A percentile compares a stretch with the other conserved stretches of the same genome.
phyloP scores from a whole-genome alignment of 2,329 filamentous ascomycete species.

The Diplocarpon rosae region DNA sequence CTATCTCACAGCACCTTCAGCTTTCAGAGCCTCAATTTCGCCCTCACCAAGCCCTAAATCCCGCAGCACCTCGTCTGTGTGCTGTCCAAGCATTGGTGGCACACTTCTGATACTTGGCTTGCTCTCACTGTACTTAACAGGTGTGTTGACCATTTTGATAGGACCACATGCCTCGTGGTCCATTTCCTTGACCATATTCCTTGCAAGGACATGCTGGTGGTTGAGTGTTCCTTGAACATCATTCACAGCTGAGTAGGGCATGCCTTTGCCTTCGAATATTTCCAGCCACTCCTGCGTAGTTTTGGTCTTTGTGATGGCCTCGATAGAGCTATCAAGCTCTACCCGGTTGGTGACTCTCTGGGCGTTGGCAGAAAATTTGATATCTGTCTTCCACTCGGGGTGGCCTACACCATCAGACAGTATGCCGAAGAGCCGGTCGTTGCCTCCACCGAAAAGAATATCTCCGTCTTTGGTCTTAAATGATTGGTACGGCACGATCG shows the following conservation, averaged over 20 bases:
- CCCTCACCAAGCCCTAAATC: slow-evolving; percentile 47
- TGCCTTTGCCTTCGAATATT: slow-evolving; percentile 76
- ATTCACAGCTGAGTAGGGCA: slow-evolving; percentile 93
- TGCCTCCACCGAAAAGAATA: slow-evolving; percentile 61
- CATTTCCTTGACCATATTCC: slow-evolving; percentile 82
- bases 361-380: slow-evolving; percentile 50
- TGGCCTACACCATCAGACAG: slow-evolving; percentile 48
- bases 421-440: slow-evolving; percentile 56
- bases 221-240: slow-evolving; percentile 77
- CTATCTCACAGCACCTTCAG: slow-evolving; percentile 54
- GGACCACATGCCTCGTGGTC: slow-evolving; percentile 74
- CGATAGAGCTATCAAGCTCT: slow-evolving; percentile 69
- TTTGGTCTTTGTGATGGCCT: slow-evolving; percentile 59
- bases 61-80: slow-evolving; percentile 67
- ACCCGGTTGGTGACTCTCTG: slow-evolving; percentile 59
- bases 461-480: slow-evolving; percentile 66
- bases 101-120: slow-evolving; percentile 64
- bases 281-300: slow-evolving; percentile 84
- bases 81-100: slow-evolving; percentile 78
- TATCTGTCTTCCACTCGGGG: slow-evolving; percentile 48
- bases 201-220: slow-evolving; percentile 73
- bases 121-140: slow-evolving; percentile 84
- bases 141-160: slow-evolving; percentile 85
- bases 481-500: slow-evolving; percentile 88
- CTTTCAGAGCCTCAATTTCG: slow-evolving; percentile 51